Conservation (phyloP, 1,284 basidiomycete genomes). For the Singerocomus rubriflavus region DNA sequence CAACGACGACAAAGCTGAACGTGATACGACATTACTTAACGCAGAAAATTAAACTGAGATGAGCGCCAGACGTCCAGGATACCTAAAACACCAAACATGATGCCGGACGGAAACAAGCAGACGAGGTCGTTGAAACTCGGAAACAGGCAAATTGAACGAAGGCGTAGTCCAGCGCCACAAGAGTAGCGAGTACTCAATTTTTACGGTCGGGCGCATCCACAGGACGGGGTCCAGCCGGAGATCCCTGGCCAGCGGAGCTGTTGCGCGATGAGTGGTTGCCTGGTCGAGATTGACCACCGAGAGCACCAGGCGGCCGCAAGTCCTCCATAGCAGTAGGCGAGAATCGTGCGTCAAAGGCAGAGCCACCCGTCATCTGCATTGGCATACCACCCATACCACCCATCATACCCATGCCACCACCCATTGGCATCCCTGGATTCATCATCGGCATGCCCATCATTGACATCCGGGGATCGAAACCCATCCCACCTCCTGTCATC, state of each 20-base stretch:
- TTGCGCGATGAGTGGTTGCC: constrained; percentile 34
- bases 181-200: constrained; percentile 15
- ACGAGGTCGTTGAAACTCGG: constrained; percentile 16
- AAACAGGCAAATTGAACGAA: not conserved
- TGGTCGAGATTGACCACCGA: constrained; percentile 29
- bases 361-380: constrained; percentile 60
- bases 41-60: constrained; percentile 22
- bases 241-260: constrained; percentile 33
- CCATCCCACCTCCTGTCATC: constrained; percentile 51
- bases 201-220: constrained; percentile 28
- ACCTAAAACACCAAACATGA: constrained; percentile 16
- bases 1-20: constrained; percentile 9
- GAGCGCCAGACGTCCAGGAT: constrained; percentile 8
- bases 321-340: constrained; percentile 36
- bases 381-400: constrained; percentile 44
- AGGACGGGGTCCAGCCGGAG: constrained; percentile 32
- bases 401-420: constrained; percentile 28
- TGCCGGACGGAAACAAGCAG: constrained; percentile 16
- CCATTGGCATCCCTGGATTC: constrained; percentile 38
- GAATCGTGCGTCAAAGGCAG: constrained; percentile 53
- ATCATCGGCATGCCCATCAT: constrained; percentile 60
- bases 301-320: constrained; percentile 37
- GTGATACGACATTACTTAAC: constrained; percentile 16
- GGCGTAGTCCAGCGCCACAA: constrained; percentile 6
- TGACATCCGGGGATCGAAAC: constrained; percentile 49